Evolutionary conservation across 2,329 filamentous ascomycete genomes (phyloP).

Genomic region (Zarea fungicola): DNA sequence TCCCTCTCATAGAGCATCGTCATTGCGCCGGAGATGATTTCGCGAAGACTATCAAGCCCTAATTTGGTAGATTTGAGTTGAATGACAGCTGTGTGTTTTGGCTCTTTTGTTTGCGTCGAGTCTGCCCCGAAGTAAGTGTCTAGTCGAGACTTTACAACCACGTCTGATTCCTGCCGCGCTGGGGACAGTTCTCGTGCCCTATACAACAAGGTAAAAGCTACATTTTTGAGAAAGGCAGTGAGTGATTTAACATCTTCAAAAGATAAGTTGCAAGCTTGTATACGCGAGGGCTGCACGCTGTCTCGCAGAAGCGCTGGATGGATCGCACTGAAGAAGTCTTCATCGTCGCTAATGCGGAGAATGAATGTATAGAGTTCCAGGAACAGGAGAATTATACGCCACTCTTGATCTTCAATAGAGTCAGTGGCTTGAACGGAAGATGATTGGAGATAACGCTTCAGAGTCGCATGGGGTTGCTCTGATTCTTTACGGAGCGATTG

Average conservation of each 20-base stretch:
- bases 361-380: constrained; percentile 93
- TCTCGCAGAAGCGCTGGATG: constrained; percentile 33
- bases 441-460: constrained; percentile 27
- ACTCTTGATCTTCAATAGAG: constrained; percentile 51
- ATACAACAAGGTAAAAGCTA: constrained; percentile 86
- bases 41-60: constrained; percentile 71
- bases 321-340: constrained; percentile 76
- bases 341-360: constrained; percentile 87
- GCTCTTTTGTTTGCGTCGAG: constrained; percentile 3
- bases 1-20: constrained; percentile 91
- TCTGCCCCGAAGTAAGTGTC: constrained; percentile 24
- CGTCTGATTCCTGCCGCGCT: constrained; percentile 19
- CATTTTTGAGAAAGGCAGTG: constrained; percentile 80
- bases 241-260: constrained; percentile 67
- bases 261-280: constrained; percentile 62
- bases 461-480: constrained; percentile 23
- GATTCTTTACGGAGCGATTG: constrained; percentile 25
- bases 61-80: constrained; percentile 34
- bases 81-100: neutral
- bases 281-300: constrained; percentile 40
- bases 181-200: constrained; percentile 59
- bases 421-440: constrained; percentile 23
- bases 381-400: constrained; percentile 85
- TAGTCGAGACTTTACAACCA: constrained; percentile 22
- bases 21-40: constrained; percentile 72